Conservation (phyloP, 768 basidiomycete species). For the Leccinum incarnatum region DNA sequence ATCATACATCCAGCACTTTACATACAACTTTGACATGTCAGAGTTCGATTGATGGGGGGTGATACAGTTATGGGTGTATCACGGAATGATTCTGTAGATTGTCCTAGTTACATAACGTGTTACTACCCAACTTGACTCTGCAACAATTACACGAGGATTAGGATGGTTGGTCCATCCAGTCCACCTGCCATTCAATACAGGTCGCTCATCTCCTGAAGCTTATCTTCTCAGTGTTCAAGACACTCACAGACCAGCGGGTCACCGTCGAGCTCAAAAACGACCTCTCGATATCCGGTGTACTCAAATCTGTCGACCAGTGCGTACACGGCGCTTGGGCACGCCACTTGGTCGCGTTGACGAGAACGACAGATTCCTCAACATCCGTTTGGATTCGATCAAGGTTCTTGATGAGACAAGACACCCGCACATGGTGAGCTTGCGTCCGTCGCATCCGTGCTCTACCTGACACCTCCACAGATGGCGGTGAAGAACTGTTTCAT, state of each 20-base stretch:
- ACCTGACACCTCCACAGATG: constrained; percentile 54
- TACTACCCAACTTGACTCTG: neutral
- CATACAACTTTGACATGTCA: constrained; percentile 34
- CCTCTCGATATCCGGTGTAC: constrained; percentile 88
- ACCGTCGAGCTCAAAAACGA: constrained; percentile 99
- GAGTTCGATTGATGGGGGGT: constrained; percentile 28
- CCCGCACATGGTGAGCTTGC: constrained; percentile 85
- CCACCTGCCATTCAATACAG: neutral
- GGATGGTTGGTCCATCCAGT: constrained; percentile 25
- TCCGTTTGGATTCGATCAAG: constrained; percentile 90
- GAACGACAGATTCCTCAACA: constrained; percentile 79
- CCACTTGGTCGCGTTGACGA: constrained; percentile 4
- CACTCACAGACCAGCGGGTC: constrained; percentile 94
- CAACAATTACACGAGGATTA: constrained; percentile 4
- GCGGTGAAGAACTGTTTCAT: constrained; percentile 99
- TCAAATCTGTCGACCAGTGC: constrained; percentile 98
- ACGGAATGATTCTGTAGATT: neutral
- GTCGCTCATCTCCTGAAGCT: constrained; percentile 43
- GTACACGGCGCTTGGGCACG: constrained; percentile 27
- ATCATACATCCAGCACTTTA: constrained; percentile 26
- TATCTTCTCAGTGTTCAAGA: constrained; percentile 98
- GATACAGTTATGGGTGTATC: neutral
- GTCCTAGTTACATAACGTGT: constrained; percentile 1
- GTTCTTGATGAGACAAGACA: constrained; percentile 91
- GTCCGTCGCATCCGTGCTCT: neutral